These are phyloP conservation scores for Tephrocybe sp. DNA, from an alignment of 768 basidiomycete genomes.

Conservation along the genomic window DNA sequence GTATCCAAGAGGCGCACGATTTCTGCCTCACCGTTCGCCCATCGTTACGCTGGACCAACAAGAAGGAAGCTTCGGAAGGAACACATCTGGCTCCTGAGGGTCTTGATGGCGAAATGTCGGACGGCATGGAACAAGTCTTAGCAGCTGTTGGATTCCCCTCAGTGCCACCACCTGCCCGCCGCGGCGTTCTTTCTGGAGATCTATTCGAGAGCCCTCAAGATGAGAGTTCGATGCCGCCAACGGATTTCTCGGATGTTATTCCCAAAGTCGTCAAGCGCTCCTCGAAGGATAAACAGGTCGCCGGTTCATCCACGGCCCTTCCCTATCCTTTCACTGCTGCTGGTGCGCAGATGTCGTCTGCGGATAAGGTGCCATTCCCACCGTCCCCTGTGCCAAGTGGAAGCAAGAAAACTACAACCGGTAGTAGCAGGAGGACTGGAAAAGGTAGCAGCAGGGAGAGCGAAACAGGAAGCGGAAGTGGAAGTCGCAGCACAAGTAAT, in stretches of 20 bases:
- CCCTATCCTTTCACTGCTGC: conserved; percentile 73
- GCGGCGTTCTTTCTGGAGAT: conserved; percentile 60
- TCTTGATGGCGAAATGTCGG: conserved; percentile 32
- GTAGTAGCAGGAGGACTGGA: conserved; percentile 6
- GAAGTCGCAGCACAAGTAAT: conserved; percentile 24
- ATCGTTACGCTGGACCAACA: conserved; percentile 31
- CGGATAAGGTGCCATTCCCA: conserved; percentile 74
- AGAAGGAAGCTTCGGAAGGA: conserved; percentile 28
- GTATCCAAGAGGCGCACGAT: conserved; percentile 79
- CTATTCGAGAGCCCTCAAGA: conserved; percentile 57
- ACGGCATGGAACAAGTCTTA: conserved; percentile 57
- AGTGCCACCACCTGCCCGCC: conserved; percentile 50
- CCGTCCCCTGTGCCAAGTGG: conserved; percentile 47
- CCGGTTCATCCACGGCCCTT: conserved; percentile 35
- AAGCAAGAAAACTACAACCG: conserved; percentile 16
- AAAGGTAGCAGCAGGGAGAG: conserved; percentile 12
- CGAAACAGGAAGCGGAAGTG: conserved; percentile 17
- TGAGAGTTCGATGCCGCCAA: conserved; percentile 15
- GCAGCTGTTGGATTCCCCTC: conserved; percentile 54
- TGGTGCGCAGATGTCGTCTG: conserved; percentile 58
- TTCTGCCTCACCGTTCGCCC: conserved; percentile 56
- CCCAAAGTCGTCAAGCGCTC: conserved; percentile 44
- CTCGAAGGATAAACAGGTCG: conserved; percentile 41
- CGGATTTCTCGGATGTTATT: conserved; percentile 32
- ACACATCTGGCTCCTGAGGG: conserved; percentile 22